phyloP scores from a whole-genome alignment of 345 rosid species.

The Pistacia atlantica region DNA sequence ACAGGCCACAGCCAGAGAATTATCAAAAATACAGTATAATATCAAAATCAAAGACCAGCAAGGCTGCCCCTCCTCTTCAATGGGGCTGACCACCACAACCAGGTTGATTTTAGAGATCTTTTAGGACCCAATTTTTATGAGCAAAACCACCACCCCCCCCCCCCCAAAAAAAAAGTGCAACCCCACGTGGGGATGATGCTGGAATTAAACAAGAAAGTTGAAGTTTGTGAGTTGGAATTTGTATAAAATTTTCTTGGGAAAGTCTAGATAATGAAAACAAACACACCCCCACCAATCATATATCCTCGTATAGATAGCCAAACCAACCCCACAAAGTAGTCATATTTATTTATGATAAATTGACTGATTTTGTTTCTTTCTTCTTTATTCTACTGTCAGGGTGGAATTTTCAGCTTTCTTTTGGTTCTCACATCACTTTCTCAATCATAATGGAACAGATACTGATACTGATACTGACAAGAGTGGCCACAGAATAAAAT shows the following conservation, averaged over 20 bases:
- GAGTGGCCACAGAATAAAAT: conserved; percentile 6
- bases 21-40: not conserved
- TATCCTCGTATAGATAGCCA: conserved; percentile 14
- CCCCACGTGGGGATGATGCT: conserved; percentile 23
- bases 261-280: conserved; percentile 8
- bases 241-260: not conserved
- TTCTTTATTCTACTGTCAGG: conserved; percentile 20
- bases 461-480: conserved; percentile 28
- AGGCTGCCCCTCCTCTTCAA: not conserved
- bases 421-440: conserved; percentile 35
- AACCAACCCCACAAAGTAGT: conserved; percentile 26
- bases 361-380: conserved; percentile 30
- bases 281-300: conserved; percentile 24
- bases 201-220: conserved; percentile 1
- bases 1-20: not conserved
- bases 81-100: not conserved
- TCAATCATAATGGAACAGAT: conserved; percentile 26
- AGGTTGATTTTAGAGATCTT: conserved; percentile 7
- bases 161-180: not conserved
- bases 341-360: conserved; percentile 4
- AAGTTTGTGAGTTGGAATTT: not conserved
- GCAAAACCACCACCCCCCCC: too few relatives aligned
- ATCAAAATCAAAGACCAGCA: not conserved
- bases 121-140: conserved; percentile 19
- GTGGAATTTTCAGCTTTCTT: conserved; percentile 9